Evolutionary conservation across 257 asterid species (phyloP).

Genomic region (Penstemon eatonii): DNA sequence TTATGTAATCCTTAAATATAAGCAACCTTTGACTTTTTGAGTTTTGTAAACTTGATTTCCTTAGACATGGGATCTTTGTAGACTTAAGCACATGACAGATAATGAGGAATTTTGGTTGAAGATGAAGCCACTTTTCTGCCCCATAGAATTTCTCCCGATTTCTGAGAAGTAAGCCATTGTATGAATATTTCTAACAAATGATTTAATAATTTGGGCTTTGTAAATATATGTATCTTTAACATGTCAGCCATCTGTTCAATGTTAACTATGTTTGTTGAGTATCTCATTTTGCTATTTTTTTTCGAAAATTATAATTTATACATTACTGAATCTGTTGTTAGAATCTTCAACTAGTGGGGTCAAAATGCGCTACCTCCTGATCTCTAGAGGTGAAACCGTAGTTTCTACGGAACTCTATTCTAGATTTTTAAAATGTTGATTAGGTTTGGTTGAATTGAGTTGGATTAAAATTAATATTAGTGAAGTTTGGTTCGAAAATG

Average conservation of each 20-base stretch:
- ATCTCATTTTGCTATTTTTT: too few species aligned
- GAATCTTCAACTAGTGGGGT: too few species aligned
- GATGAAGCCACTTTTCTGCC: conserved; percentile 28
- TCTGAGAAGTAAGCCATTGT: conserved; percentile 22
- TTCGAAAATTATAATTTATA: too few species aligned
- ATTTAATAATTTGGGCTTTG: conserved; percentile 30
- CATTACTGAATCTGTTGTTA: too few species aligned
- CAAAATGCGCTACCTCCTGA: too few species aligned
- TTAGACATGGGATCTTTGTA: conserved; percentile 21
- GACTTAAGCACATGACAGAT: not conserved
- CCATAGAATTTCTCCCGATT: not conserved
- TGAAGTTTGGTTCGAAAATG: too few species aligned
- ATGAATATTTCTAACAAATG: conserved; percentile 16
- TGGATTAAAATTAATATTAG: too few species aligned
- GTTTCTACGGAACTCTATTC: too few species aligned
- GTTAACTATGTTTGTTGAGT: too few species aligned
- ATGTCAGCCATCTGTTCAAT: not conserved
- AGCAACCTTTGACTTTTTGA: conserved; percentile 21
- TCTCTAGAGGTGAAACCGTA: too few species aligned
- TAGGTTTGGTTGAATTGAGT: too few species aligned
- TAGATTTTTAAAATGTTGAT: too few species aligned
- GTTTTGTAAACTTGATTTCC: conserved; percentile 21
- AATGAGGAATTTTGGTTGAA: conserved; percentile 21
- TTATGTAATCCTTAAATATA: not conserved
- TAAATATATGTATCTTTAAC: conserved; percentile 19